Evolutionary conservation across 2,329 filamentous ascomycete species (phyloP), one percentile per base, ranked within the genome.

Genomic region (Trichoderma koningiopsis): DNA sequence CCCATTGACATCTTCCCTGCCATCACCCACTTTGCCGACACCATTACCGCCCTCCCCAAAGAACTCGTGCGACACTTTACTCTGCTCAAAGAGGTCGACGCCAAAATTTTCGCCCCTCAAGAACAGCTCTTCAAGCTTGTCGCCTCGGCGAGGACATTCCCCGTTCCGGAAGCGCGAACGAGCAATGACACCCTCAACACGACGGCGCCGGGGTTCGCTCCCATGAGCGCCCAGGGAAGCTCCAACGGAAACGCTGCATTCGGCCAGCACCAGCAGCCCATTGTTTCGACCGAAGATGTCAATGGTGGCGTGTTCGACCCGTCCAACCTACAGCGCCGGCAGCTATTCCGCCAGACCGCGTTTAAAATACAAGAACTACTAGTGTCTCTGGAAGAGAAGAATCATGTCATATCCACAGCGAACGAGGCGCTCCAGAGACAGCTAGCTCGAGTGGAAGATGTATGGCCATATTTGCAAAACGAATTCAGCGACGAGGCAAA

Each of bases 21-120:
- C 66, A 86, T 90, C 72, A 89, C 87, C 13, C 87, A 90, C 81
- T 98, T 99, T 79, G 92, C 95, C 72, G 94, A 98, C 80, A 91
- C 94, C 72, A 93, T 98, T 77, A 91, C 93, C 63, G 94, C 95
- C 49, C 88, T 99, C 31, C 96, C 96, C 5, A 94, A 94, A 79
- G 96, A 99, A 82, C 92, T 97, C 62, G 93, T 97, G 74, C 91
- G 94, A 77, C 95, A 99, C 80, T 97, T 97, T 75, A 97, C 95
- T 40, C 87, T 98, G 68, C 86, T 99, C 74, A 97, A 97, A 80
- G 96, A 99, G 82, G 96, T 98, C 59, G 96, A 99, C 83, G 95
- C 95, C 72, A 99, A 99, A 82, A 92, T 97, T 72, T 96, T 94
- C 81, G 90, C 89, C 31, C 92, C 96, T 7, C 93, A 97, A 79